Base-by-base conservation (phyloP, 768 basidiomycete genomes). In the Tephrocybe sp. region DNA sequence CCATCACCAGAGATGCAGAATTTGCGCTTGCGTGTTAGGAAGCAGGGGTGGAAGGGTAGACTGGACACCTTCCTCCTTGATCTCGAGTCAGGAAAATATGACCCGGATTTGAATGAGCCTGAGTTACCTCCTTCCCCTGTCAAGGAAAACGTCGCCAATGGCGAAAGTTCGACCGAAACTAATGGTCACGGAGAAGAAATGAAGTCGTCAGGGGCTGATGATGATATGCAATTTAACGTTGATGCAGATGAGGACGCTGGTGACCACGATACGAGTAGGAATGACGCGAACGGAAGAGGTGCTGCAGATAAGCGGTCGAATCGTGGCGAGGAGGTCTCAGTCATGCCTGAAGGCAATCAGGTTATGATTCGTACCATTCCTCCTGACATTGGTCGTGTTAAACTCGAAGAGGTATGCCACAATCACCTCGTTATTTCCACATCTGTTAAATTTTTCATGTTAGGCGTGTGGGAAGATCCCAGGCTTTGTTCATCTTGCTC, bases 361-460 rank as follows among this genome's bases (percentile, higher is more conserved):
- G 85, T 97, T 49, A 93, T 95, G 83, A 94, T 97, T 63, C 85
- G 93, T 53, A 94, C 93, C 15, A 93, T 97, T 57, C 93, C 93
- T 41, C 93, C 94, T 21, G 90, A 93, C 58, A 93, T 94, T 60
- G 90, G 90, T 25, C 85, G 94, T 28, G 72, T 88, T 43, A 93
- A 92, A 62, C 76, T 98, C 30, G 94, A 98, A 73, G 90, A 92
- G 69, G 93, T 95, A 53, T 51, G 80, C 48, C 12, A 32, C 55
- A 45, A 11, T 20, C 30, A 20, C 20, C 4, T 28, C 12, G 4
- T 43, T 28, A 4, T 4, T 5, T 43, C 14, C 4, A n/a, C n/a
- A 4, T 17, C 15, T 4, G 42, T 32, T 43, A 45, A 23, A 55
- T 32, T 34, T 17, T 58, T 37, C 20, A 28, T 48, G 26, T 1